These are phyloP conservation scores for Neurospora sp. DNA, from an alignment of 495 filamentous ascomycete species.

Conservation along the genomic window DNA sequence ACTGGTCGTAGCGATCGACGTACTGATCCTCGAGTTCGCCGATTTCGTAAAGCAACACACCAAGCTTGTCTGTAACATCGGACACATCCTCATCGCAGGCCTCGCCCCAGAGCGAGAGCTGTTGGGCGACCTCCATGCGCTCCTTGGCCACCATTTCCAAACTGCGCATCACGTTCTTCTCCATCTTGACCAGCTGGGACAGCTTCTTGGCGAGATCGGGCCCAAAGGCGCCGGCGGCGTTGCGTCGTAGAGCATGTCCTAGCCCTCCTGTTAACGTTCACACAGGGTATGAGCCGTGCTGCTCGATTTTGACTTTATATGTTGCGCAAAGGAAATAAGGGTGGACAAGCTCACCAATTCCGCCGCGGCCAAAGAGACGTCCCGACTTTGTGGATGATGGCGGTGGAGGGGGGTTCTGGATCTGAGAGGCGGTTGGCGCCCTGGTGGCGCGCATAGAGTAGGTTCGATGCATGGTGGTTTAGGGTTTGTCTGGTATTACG, in stretches of 20 bases:
- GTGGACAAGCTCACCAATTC: conserved; percentile 52
- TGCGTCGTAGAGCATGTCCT: conserved; percentile 94
- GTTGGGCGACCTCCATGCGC: conserved; percentile 97
- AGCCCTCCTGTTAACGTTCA: conserved; percentile 11
- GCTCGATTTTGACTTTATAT: background rate
- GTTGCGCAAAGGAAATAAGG: background rate
- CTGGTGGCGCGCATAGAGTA: conserved; percentile 97
- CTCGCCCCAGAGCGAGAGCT: conserved; percentile 97
- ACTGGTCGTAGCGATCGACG: conserved; percentile 97
- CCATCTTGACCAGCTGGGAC: conserved; percentile 97
- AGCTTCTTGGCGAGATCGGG: conserved; percentile 97
- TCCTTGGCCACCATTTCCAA: conserved; percentile 91
- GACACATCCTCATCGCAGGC: conserved; percentile 95
- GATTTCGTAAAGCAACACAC: conserved; percentile 95
- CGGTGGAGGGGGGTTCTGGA: conserved; percentile 86
- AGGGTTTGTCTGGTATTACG: background rate
- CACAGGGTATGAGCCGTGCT: background rate
- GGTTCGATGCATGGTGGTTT: conserved; percentile 74
- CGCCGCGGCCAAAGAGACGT: conserved; percentile 76
- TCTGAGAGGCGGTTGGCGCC: conserved; percentile 64
- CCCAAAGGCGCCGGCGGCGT: conserved; percentile 85
- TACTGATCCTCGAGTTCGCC: conserved; percentile 97
- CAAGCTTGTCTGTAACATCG: conserved; percentile 97
- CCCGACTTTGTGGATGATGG: conserved; percentile 81
- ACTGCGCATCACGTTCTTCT: conserved; percentile 99